Evolutionary conservation across 225 moss, liverwort and hornwort genomes (phyloP).

Genomic region (Polytrichum formosum): DNA sequence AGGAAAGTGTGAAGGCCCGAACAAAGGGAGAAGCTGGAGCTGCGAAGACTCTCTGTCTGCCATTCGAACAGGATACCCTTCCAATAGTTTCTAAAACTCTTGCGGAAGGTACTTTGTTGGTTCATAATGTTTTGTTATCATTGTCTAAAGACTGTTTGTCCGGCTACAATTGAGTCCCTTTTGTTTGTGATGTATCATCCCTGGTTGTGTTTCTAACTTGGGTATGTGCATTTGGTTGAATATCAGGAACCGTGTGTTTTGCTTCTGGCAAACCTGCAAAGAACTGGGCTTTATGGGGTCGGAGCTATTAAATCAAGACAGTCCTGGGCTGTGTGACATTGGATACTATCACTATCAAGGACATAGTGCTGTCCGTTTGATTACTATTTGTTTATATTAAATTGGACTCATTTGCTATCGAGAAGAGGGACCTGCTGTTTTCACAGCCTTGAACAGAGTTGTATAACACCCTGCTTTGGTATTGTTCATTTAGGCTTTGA

Average conservation of each 20-base stretch:
- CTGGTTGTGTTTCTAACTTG: no score
- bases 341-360: not conserved
- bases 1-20: conserved; percentile 80
- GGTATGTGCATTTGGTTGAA: not conserved
- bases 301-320: conserved; percentile 61
- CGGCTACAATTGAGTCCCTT: not conserved
- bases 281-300: conserved; percentile 90
- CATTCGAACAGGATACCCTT: conserved; percentile 76
- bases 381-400: no score
- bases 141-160: not conserved
- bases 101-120: conserved; percentile 38
- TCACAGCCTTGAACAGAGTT: no score
- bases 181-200: conserved; percentile 1
- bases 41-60: conserved; percentile 95
- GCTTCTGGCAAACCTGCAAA: conserved; percentile 91
- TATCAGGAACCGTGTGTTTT: conserved; percentile 77
- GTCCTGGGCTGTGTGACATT: not conserved
- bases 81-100: conserved; percentile 49
- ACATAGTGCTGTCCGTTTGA: not conserved
- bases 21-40: conserved; percentile 84
- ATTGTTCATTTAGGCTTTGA: no score
- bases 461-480: no score
- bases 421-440: no score
- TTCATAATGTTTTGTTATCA: not conserved
- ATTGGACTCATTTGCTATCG: no score